These are phyloP conservation scores for Eucalyptus pumila DNA, from an alignment of 345 rosid species.

Conservation along the genomic window DNA sequence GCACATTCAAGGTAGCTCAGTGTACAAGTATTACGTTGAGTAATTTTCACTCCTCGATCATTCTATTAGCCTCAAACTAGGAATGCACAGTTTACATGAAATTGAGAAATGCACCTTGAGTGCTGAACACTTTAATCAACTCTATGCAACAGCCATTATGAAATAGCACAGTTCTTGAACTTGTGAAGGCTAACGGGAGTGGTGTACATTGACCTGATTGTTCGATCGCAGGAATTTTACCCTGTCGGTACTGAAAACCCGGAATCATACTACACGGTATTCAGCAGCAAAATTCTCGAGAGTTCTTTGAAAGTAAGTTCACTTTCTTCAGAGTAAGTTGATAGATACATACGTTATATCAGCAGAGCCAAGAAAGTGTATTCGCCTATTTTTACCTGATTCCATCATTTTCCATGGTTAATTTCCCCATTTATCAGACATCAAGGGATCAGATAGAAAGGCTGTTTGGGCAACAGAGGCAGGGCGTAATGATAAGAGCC, in stretches of 20 bases:
- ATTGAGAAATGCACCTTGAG: neutral
- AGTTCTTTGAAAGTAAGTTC: slow-evolving; percentile 28
- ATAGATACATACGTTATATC: neutral
- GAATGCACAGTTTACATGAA: neutral
- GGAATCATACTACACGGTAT: slow-evolving; percentile 22
- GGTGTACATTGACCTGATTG: neutral
- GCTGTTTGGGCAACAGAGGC: slow-evolving; percentile 14
- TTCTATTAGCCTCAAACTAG: neutral
- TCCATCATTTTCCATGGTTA: neutral
- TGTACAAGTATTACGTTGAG: neutral
- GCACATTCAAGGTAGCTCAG: slow-evolving; percentile 8
- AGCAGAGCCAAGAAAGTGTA: neutral
- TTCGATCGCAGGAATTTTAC: slow-evolving; percentile 6
- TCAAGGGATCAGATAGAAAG: slow-evolving; percentile 21
- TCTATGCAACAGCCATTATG: neutral
- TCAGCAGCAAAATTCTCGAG: slow-evolving; percentile 23
- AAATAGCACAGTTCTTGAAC: neutral
- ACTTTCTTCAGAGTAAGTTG: neutral
- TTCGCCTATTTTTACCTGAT: neutral
- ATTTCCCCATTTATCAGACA: slow-evolving; percentile 4
- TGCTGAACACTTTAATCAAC: neutral
- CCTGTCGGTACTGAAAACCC: slow-evolving; percentile 11
- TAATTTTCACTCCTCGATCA: neutral
- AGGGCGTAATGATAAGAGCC: slow-evolving; percentile 8
- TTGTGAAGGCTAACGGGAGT: neutral